Percentiles rank a stretch among this genome's conserved stretches.
Evolutionary conservation across 169 alveolate genomes (phyloP).

Genomic region (Pseudocohnilembus persalinus): DNA sequence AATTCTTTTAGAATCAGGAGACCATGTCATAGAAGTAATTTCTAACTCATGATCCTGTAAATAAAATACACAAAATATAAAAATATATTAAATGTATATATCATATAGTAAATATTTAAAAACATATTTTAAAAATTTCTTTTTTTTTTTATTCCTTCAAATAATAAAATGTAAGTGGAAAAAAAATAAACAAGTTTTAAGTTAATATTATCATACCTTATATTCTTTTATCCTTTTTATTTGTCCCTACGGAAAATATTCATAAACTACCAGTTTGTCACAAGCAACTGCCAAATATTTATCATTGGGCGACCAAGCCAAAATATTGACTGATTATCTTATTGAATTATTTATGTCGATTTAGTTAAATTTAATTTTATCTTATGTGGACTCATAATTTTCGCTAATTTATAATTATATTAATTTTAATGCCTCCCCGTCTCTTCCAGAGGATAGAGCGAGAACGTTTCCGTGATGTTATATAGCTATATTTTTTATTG

Average conservation of each 20-base stretch:
- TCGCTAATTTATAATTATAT: neutral
- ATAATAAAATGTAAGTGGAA: too few species aligned
- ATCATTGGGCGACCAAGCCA: constrained; percentile 35
- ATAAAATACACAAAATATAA: too few species aligned
- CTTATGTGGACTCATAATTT: neutral
- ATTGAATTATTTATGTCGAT: neutral
- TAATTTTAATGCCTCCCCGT: constrained; percentile 24
- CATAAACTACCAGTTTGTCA: constrained; percentile 28
- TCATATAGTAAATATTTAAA: neutral
- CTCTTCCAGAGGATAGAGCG: constrained; percentile 28
- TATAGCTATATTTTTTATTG: neutral
- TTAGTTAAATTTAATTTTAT: neutral
- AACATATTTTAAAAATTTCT: neutral
- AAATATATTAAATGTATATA: too few species aligned
- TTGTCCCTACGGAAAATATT: constrained; percentile 6
- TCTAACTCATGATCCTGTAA: constrained; percentile 32
- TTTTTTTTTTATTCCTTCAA: too few species aligned
- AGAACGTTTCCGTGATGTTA: constrained; percentile 18
- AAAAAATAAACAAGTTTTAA: too few species aligned
- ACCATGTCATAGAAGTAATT: constrained; percentile 36
- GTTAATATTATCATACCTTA: neutral
- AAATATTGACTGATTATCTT: constrained; percentile 9
- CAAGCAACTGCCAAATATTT: constrained; percentile 17
- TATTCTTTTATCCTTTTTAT: constrained; percentile 12
- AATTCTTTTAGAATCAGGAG: constrained; percentile 36